These are phyloP conservation scores for Beverwykella pulmonaria DNA, from an alignment of 495 filamentous ascomycete genomes.

Conservation along the genomic window DNA sequence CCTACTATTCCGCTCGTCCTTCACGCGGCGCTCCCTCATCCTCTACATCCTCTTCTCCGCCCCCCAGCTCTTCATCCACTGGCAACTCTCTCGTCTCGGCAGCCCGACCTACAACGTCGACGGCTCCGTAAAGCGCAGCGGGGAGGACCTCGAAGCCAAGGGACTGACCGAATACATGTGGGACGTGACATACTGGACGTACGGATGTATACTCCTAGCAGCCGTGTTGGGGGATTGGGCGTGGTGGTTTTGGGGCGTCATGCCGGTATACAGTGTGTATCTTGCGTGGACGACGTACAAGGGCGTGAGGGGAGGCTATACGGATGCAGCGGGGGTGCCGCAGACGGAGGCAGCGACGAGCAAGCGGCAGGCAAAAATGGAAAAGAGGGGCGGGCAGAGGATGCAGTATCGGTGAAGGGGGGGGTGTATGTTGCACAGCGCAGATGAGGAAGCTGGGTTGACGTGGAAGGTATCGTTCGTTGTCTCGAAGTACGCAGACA, in stretches of 20 bases:
- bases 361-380: slow-evolving; percentile 47
- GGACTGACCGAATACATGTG: slow-evolving; percentile 98
- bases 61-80: slow-evolving; percentile 77
- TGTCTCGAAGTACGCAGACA: too few relatives aligned
- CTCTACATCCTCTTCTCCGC: slow-evolving; percentile 72
- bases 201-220: slow-evolving; percentile 52
- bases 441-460: too few relatives aligned
- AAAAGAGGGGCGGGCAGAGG: slow-evolving; percentile 48
- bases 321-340: slow-evolving; percentile 31
- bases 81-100: slow-evolving; percentile 77
- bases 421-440: too few relatives aligned
- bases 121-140: slow-evolving; percentile 66
- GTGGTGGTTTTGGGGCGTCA: slow-evolving; percentile 46
- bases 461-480: too few relatives aligned
- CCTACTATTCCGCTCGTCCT: slow-evolving; percentile 60
- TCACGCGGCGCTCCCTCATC: slow-evolving; percentile 59
- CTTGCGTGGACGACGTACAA: slow-evolving; percentile 44
- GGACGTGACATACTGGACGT: slow-evolving; percentile 87
- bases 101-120: slow-evolving; percentile 69
- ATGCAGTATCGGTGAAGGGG: slow-evolving; percentile 40
- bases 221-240: slow-evolving; percentile 45
- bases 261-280: slow-evolving; percentile 45
- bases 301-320: slow-evolving; percentile 38
- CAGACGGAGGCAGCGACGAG: slow-evolving; percentile 32
- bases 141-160: slow-evolving; percentile 85